A percentile compares a stretch with the other conserved stretches of the same genome.
phyloP scores from a whole-genome alignment of 495 filamentous ascomycete species.

The Podospora tetraspora region DNA sequence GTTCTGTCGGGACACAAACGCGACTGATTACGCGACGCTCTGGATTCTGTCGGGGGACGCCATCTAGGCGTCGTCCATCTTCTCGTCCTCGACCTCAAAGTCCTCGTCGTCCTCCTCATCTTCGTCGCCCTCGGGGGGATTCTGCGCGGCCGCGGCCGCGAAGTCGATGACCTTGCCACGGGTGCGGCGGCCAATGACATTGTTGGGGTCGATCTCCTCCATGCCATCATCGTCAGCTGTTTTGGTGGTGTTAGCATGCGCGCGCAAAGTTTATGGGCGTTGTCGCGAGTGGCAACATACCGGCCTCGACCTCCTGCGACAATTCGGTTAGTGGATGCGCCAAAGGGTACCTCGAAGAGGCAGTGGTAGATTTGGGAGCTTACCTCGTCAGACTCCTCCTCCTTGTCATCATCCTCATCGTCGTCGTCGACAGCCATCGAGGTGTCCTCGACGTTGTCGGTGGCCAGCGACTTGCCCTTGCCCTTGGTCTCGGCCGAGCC shows the following conservation, averaged over 20 bases:
- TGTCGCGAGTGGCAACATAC: constrained; percentile 29
- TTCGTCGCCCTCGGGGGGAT: constrained; percentile 65
- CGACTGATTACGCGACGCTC: not conserved
- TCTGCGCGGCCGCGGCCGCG: constrained; percentile 67
- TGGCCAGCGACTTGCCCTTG: constrained; percentile 61
- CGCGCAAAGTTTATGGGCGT: constrained; percentile 4
- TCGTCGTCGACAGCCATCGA: constrained; percentile 64
- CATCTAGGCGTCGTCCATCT: constrained; percentile 46
- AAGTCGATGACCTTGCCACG: constrained; percentile 80
- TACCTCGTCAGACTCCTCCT: constrained; percentile 59
- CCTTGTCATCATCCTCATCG: constrained; percentile 59
- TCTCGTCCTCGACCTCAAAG: constrained; percentile 40
- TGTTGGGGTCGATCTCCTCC: constrained; percentile 81
- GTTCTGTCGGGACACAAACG: not conserved
- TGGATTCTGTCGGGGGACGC: not conserved
- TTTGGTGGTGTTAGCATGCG: constrained; percentile 7
- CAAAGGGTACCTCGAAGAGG: not conserved
- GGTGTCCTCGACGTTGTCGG: constrained; percentile 47
- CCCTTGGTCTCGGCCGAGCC: constrained; percentile 35
- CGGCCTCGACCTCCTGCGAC: constrained; percentile 36
- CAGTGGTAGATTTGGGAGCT: constrained; percentile 19
- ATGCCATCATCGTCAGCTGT: constrained; percentile 65
- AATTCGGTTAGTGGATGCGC: constrained; percentile 19
- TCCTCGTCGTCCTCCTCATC: constrained; percentile 76
- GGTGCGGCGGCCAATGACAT: constrained; percentile 89